Base-by-base conservation (phyloP, 2,329 filamentous ascomycete species). In the Nemania sp. region DNA sequence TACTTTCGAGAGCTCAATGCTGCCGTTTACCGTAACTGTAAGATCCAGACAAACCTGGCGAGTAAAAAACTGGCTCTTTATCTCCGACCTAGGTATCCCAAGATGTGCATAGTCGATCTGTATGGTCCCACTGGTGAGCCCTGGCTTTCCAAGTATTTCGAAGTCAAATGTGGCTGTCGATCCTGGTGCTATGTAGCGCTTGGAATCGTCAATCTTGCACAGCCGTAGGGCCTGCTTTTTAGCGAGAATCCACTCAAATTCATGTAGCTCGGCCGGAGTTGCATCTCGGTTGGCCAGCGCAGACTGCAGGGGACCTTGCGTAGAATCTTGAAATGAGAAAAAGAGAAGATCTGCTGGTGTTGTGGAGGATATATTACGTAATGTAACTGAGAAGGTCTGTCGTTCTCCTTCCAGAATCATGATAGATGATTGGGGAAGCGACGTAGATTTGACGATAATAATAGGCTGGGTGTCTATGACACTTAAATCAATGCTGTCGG, bases 351-450 rank as follows among this genome's bases (percentile, higher is more conserved):
- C 91, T 1, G 91, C 91, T 1, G 91, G 81, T 1, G 89, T 92
- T 0, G 81, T 78, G 6, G 72, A 67, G 0, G 92, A 95, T 9
- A 86, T 80, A 66, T 99, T 99, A 66, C 90, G 85, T 13, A 98
- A 78, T 0, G 90, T 93, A 15, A 97, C 83, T 0, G 85, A 88
- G 71, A 98, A 96, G 0, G 80, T 80, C 67, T 87, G 88, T 20
- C 84, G 85, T 75, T 99, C 94, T 45, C 95, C 95, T 77, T 98
- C 94, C 5, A 99, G 81, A 11, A 99, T 83, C 92, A 97, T 97
- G 37, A 97, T 79, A 10, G 92, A 90, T 20, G 90, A 91, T 70
- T 97, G 93, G 0, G 90, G 86, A 1, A 97, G 81, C 12, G 89
- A 91, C 3, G 89, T 90, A 7, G 88, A 88, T 70, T 90, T 89